Conservation (phyloP, 2,329 filamentous ascomycete genomes). For the Botrytis byssoidea region DNA sequence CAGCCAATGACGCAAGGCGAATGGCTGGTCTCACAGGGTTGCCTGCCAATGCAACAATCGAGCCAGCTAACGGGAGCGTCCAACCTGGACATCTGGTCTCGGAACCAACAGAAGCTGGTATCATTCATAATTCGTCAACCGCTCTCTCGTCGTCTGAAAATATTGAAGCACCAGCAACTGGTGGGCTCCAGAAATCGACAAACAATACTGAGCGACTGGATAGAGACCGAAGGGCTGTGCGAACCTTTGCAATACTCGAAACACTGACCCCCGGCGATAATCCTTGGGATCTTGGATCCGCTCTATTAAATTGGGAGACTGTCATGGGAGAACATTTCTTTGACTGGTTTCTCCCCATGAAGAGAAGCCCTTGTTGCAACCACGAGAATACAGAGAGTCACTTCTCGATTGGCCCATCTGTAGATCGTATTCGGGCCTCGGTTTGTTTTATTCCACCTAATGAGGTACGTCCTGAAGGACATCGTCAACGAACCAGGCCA, state of each 20-base stretch:
- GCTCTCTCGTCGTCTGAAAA: background rate
- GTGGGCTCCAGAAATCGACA: background rate
- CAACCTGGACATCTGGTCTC: background rate
- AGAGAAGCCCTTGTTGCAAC: constrained; percentile 68
- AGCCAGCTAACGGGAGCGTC: background rate
- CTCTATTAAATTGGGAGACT: constrained; percentile 67
- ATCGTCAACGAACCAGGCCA: background rate
- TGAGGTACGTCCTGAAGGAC: background rate
- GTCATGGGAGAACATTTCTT: constrained; percentile 71
- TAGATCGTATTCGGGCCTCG: constrained; percentile 52
- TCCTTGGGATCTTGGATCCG: constrained; percentile 74
- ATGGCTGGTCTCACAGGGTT: constrained; percentile 6
- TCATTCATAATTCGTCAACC: background rate
- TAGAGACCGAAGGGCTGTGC: constrained; percentile 45
- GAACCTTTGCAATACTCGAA: constrained; percentile 76
- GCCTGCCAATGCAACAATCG: background rate
- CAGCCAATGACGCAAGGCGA: constrained; percentile 5
- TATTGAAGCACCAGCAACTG: background rate
- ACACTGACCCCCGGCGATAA: constrained; percentile 70
- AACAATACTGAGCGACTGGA: background rate
- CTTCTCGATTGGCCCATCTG: constrained; percentile 63
- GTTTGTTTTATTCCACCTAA: constrained; percentile 24
- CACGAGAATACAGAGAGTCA: constrained; percentile 66
- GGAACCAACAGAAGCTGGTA: background rate
- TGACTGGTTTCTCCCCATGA: constrained; percentile 81